Evolutionary conservation across 106 monocot genomes (phyloP), one percentile per base, ranked within the genome.

Genomic region (Allium sativum): DNA sequence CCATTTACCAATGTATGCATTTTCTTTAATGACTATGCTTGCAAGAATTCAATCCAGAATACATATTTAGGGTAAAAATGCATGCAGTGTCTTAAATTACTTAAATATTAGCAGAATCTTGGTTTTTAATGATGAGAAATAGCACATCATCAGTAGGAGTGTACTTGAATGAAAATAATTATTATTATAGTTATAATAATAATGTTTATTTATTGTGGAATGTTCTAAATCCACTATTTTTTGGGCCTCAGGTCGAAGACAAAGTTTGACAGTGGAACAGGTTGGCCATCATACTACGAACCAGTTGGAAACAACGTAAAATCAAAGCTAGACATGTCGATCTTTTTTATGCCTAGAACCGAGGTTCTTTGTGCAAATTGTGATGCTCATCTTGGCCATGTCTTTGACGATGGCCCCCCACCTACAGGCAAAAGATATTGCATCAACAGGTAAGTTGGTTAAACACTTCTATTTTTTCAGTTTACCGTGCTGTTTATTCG

Each of bases 261-360:
- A 16, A 90, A 90, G 70, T 90, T 90, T 58, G 90, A 90, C 68
- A 96, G 95, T 52, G 95, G 95, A 61, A 96, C 95, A 17, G 90
- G 95, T 10, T 90, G 95, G 90, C 95, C 95, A 10, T 90, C 95
- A 45, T 95, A 87, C 74, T 79, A 87, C 44, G 57, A 84, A 57
- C 79, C 95, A 9, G 72, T 84, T 15, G 82, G 84, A 1, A 53
- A 78, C 55, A 84, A 96, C 67, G 90, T 84, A 40, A 96, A 87
- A 61, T 69, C 79, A 15, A 84, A 90, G 77, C 61, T 84, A 48
- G 95, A 96, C 61, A 70, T 79, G 86, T 96, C 90, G 11, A 87
- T 96, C 68, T 75, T 90, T 59, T 90, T 87, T 73, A 96, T 96
- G 95, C 95, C 95, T 12, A 68, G 90, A 42, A 79, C 77, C 8